Evolutionary conservation across 2,329 filamentous ascomycete species (phyloP), one percentile per base, ranked within the genome.

Genomic region (Escovopsis sp.): DNA sequence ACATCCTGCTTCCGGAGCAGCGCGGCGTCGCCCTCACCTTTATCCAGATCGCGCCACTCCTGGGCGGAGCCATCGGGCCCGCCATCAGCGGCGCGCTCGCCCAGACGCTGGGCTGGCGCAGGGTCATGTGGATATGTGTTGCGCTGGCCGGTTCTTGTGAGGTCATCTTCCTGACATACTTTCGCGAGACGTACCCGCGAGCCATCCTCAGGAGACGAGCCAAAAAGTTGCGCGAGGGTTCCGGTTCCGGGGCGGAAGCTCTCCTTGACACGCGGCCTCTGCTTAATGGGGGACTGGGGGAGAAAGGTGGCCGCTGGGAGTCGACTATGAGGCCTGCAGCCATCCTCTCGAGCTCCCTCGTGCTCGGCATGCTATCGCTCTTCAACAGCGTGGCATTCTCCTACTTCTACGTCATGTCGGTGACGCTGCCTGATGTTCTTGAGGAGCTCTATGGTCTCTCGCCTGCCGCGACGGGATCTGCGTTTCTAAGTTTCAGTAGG

Each of bases 181-280:
- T 73, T 50, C 58, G 65, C 6, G 77, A 81, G 58, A 81, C 77
- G 11, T 81, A 80, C 56, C 71, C 69, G 50, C 64, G 75, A 34
- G 58, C 65, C 1, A 74, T 80, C 37, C 55, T 79, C 35, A 54
- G 63, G 36, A 58, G 58, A 5, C 57, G 24, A 48, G 31, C 47
- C 47, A n/a, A 11, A 5, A 15, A 38, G 36, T 13, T 29, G 36
- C 36, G 27, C 5, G 27, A 20, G 20, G 20, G 20, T 20, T 20
- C 27, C 27, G 27, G 9, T 11, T 9, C 27, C 5, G 20, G 20
- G 2, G 24, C 8, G n/a, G 35, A 25, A 3, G 20, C 36, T 4
- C 16, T 7, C 3, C n/a, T 25, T 5, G 34, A 15, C 15, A 14
- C n/a, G 10, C 34, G 12, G 34, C 34, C 34, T 6, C 20, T 36